Evolutionary conservation across 345 rosid species (phyloP).

Genomic region (Populus tremula): DNA sequence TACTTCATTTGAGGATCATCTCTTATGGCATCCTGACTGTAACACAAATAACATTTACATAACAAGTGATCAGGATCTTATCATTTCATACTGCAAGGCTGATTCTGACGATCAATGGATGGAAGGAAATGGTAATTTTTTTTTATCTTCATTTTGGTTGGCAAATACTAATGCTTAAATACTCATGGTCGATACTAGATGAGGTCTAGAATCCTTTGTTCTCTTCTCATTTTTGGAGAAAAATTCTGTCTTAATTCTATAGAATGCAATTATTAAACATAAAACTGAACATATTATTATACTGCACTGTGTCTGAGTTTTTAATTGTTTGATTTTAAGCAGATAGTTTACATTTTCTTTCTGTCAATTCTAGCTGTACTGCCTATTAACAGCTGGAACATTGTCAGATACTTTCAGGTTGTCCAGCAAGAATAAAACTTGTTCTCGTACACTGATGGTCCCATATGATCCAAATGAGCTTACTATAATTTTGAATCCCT

Average conservation of each 20-base stretch:
- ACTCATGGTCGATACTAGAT: not conserved
- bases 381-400: not conserved
- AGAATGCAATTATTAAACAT: not conserved
- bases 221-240: not conserved
- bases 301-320: not conserved
- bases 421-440: not conserved
- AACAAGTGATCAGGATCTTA: slow-evolving; percentile 96
- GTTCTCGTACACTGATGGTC: not conserved
- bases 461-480: not conserved
- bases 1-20: slow-evolving; percentile 96
- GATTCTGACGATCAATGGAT: slow-evolving; percentile 85
- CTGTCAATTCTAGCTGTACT: not conserved
- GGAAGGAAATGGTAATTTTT: slow-evolving; percentile 72
- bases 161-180: not conserved
- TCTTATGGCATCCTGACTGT: slow-evolving; percentile 94
- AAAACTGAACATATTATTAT: not conserved
- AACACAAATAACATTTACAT: slow-evolving; percentile 94
- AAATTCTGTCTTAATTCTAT: not conserved
- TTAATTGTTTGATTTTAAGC: not conserved
- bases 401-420: not conserved
- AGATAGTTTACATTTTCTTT: not conserved
- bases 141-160: not conserved
- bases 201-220: not conserved
- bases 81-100: slow-evolving; percentile 96
- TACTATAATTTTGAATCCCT: not conserved